Evolutionary conservation across 2,329 filamentous ascomycete species (phyloP), one percentile per base, ranked within the genome.

Genomic region (Simplicillium sp.): DNA sequence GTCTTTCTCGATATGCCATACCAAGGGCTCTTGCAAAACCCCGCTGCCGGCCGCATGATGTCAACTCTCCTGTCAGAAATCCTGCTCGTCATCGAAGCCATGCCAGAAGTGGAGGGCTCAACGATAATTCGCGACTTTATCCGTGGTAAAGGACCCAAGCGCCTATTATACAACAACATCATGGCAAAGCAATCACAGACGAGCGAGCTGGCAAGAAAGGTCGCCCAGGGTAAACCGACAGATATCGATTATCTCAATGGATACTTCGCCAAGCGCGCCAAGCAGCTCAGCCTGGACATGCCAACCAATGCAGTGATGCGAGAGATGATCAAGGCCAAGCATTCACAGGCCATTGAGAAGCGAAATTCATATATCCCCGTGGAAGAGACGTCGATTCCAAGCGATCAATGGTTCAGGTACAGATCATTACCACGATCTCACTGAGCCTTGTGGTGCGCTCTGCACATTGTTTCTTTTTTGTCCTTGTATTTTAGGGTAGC

Each of bases 191-290:
- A 80, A 39, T 65, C 70, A 6, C 59, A 61, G 8, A 52, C 59
- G 34, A 85, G 78, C 51, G 73, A 68, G 15, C 87, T 94, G 78
- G 65, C 85, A 6, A 70, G 73, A 40, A 77, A 82, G 51, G 66
- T 89, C 11, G 64, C 75, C 11, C 58, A 62, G 1, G 82, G 84
- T 2, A 64, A 65, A 45, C 62, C 69, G 43, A 87, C 86, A 0
- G 87, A 95, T 52, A 75, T 96, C 33, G 77, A 89, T 36, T 94
- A 82, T 53, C 75, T 90, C 50, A 96, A 94, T 57, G 90, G 89
- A 1, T 98, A 90, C 64, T 83, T 98, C 44, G 71, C 94, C 28
- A 71, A 68, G 38, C 74, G 82, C 33, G 92, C 84, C 1, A 71
- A 76, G 50, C 75, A 85, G 55, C 53, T 89, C 45, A 85, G 86